Evolutionary conservation across 495 filamentous ascomycete genomes (phyloP).

Genomic region (Trichoderma asperelloides): DNA sequence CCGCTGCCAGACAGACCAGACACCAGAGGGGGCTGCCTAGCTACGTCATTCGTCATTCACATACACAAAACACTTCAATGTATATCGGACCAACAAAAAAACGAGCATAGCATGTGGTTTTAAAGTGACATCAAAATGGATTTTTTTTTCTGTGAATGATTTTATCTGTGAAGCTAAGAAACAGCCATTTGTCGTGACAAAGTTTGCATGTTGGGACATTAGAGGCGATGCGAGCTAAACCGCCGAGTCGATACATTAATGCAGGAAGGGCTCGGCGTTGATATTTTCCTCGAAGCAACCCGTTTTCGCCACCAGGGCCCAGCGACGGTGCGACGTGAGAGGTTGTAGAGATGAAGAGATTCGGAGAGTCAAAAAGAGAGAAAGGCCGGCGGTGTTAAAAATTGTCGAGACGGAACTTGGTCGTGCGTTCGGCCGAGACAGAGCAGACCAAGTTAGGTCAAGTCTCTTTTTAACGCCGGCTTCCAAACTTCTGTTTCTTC

Average conservation of each 20-base stretch:
- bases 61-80: neutral
- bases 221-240: conserved; percentile 7
- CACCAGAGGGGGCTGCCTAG: neutral
- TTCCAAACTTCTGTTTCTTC: conserved; percentile 99
- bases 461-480: conserved; percentile 39
- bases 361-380: conserved; percentile 6
- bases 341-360: neutral
- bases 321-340: conserved; percentile 5
- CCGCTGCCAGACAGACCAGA: neutral
- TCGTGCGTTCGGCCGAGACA: neutral
- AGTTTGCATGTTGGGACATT: conserved; percentile 8
- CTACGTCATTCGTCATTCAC: neutral
- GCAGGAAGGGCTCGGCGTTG: neutral
- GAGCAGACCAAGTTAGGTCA: neutral
- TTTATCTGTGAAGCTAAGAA: conserved; percentile 10
- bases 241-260: conserved; percentile 8
- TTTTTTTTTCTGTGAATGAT: conserved; percentile 9
- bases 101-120: neutral
- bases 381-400: neutral
- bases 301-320: conserved; percentile 2
- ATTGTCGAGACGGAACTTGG: neutral
- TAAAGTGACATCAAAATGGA: neutral
- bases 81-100: conserved; percentile 11
- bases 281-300: neutral
- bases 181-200: conserved; percentile 9